phyloP scores from a whole-genome alignment of 306 rosid species.

The Sicyos baderoa region DNA sequence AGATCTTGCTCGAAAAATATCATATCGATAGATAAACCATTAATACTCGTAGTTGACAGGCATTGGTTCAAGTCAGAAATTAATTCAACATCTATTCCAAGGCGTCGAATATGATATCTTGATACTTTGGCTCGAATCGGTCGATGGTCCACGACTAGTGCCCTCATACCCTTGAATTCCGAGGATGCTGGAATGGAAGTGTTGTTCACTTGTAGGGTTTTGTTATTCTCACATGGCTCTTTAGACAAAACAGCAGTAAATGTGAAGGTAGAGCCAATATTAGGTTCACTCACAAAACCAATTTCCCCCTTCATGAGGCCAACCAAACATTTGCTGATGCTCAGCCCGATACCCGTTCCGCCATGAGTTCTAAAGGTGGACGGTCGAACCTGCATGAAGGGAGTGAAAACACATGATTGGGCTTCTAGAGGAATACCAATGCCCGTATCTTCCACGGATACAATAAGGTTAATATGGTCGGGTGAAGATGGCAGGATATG shows the following conservation, averaged over 20 bases:
- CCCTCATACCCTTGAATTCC: constrained; percentile 69
- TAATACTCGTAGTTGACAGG: constrained; percentile 34
- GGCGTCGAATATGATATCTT: constrained; percentile 77
- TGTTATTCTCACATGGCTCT: constrained; percentile 35
- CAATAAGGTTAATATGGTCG: constrained; percentile 56
- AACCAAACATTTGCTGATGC: constrained; percentile 96
- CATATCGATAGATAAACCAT: constrained; percentile 38
- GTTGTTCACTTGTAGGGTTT: constrained; percentile 42
- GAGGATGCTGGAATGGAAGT: constrained; percentile 47
- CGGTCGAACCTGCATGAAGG: constrained; percentile 93
- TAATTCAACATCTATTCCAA: constrained; percentile 66
- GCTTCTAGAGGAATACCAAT: constrained; percentile 78
- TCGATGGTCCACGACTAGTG: constrained; percentile 62
- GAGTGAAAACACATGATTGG: constrained; percentile 70
- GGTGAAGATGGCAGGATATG: constrained; percentile 42
- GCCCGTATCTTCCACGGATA: constrained; percentile 98
- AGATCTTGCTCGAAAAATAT: constrained; percentile 69
- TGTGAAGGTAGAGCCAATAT: constrained; percentile 83
- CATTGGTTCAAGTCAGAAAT: constrained; percentile 59
- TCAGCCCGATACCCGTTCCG: constrained; percentile 93
- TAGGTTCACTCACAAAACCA: constrained; percentile 73
- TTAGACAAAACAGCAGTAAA: constrained; percentile 65
- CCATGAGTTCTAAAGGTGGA: constrained; percentile 85
- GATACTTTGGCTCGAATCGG: constrained; percentile 75
- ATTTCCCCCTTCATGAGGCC: constrained; percentile 95